A percentile compares a stretch with the other conserved stretches of the same genome.
These are phyloP conservation scores for Elsinoe ampelina DNA, from an alignment of 2,329 filamentous ascomycete species.

Conservation along the genomic window DNA sequence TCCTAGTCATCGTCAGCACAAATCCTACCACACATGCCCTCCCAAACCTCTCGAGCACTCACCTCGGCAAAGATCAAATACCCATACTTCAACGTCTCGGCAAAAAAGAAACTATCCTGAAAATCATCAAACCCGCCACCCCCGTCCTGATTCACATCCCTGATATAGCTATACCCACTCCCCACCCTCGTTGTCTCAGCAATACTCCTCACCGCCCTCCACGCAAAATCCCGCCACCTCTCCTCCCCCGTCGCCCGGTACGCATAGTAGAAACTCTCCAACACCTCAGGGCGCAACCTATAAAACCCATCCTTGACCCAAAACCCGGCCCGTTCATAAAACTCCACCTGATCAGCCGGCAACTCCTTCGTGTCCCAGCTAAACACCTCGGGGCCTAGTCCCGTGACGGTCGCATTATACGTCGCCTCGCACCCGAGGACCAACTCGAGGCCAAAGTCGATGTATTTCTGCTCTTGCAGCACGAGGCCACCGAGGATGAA, in stretches of 20 bases:
- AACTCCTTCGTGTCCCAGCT: conserved; percentile 30
- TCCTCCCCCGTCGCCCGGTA: conserved; percentile 67
- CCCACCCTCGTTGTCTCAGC: conserved; percentile 53
- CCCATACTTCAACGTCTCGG: conserved; percentile 77
- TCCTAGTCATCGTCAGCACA: conserved; percentile 35
- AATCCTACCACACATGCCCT: neutral
- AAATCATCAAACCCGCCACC: conserved; percentile 58
- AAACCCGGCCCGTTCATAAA: conserved; percentile 60
- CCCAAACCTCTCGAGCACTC: neutral
- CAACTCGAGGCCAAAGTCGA: conserved; percentile 63
- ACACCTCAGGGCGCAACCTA: conserved; percentile 63
- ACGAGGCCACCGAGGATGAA: conserved; percentile 73
- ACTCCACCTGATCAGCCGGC: conserved; percentile 37
- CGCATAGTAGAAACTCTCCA: conserved; percentile 81
- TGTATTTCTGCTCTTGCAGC: conserved; percentile 55
- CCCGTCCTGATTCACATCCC: conserved; percentile 52
- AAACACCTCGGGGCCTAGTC: conserved; percentile 63
- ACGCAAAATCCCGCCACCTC: conserved; percentile 76
- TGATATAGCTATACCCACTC: conserved; percentile 58
- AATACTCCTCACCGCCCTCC: conserved; percentile 65
- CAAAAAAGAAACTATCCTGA: conserved; percentile 83
- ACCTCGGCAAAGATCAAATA: conserved; percentile 55
- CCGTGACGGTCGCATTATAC: conserved; percentile 57
- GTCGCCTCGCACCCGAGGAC: conserved; percentile 65
- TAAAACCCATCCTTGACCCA: conserved; percentile 57